These are phyloP conservation scores for Nicotiana knightiana DNA, from an alignment of 257 asterid species.

Conservation along the genomic window DNA sequence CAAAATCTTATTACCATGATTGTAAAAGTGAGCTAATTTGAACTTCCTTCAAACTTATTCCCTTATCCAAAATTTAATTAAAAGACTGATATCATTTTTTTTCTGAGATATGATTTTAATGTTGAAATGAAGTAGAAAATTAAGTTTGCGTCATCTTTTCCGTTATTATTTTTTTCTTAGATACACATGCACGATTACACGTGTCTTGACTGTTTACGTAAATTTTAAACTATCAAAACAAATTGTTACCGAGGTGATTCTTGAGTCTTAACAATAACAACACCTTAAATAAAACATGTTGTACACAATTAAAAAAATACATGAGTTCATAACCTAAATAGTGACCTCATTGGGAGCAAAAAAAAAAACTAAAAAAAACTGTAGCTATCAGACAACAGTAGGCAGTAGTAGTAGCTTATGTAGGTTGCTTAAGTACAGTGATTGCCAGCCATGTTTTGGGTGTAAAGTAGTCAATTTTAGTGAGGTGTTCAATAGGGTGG, in stretches of 20 bases:
- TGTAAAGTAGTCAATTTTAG: conserved; percentile 2
- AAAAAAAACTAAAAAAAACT: not conserved
- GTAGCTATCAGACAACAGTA: not conserved
- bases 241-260: no score
- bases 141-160: not conserved
- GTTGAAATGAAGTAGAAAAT: not conserved
- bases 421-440: conserved; percentile 4
- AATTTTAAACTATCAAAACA: not conserved
- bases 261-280: not conserved
- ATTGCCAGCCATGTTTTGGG: conserved; percentile 2
- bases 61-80: not conserved
- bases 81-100: not conserved
- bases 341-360: not conserved
- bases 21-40: not conserved
- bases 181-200: not conserved
- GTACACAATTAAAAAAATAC: not conserved
- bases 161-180: not conserved
- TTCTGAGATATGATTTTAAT: not conserved
- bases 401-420: not conserved
- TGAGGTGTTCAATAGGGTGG: not conserved
- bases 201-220: not conserved
- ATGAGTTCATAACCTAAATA: not conserved
- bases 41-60: not conserved
- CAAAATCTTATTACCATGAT: not conserved
- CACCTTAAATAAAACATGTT: not conserved